These are phyloP conservation scores for Thielaviopsis populi DNA, from an alignment of 2,329 filamentous ascomycete genomes.

Conservation along the genomic window DNA sequence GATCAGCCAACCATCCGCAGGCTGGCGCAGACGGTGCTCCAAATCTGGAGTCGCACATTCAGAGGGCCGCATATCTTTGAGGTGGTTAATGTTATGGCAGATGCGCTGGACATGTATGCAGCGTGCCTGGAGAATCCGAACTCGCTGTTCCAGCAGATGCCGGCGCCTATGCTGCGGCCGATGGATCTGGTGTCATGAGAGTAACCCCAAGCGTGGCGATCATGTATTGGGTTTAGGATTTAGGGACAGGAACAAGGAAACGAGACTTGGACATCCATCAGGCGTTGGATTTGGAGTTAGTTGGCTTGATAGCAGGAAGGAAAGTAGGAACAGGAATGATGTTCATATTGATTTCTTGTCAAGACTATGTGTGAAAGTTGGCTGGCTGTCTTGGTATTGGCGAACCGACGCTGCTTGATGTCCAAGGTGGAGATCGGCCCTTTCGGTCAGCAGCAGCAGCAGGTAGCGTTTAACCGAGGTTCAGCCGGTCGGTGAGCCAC, in stretches of 20 bases:
- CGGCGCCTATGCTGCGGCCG: conserved; percentile 6
- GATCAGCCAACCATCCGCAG: conserved; percentile 39
- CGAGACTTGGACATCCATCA: no score
- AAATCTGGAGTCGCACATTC: conserved; percentile 47
- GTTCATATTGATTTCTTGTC: no score
- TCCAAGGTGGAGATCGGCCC: no score
- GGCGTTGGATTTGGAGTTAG: no score
- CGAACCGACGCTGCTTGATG: no score
- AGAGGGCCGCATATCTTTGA: conserved; percentile 48
- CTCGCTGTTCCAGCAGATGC: not conserved
- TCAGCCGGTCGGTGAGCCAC: not conserved
- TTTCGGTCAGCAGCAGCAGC: not conserved
- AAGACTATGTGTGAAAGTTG: no score
- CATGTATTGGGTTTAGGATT: not conserved
- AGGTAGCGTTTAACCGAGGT: not conserved
- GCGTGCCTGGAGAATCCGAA: conserved; percentile 39
- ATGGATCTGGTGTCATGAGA: conserved; percentile 4
- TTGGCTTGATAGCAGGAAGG: no score
- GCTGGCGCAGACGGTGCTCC: conserved; percentile 41
- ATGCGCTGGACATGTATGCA: conserved; percentile 41
- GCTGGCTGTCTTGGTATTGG: no score
- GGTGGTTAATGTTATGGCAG: conserved; percentile 42
- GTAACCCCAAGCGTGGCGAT: no score
- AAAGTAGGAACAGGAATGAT: no score
- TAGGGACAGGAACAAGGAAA: not conserved